Conservation (phyloP, 192 early-diverging fungal species). For the Backusella westeae region DNA sequence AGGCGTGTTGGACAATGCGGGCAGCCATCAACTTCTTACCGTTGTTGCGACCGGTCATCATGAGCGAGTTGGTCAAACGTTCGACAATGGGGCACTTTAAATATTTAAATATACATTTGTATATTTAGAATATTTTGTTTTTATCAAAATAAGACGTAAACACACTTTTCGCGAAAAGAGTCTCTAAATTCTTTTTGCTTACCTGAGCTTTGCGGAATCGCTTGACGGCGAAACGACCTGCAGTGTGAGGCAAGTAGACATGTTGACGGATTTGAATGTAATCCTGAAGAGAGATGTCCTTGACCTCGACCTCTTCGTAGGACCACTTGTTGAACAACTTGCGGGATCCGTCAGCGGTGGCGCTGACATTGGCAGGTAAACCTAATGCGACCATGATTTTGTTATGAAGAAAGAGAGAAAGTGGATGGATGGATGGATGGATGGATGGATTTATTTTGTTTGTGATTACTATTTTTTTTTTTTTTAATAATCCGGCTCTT, state of each 20-base stretch:
- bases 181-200: slow-evolving; percentile 1
- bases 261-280: slow-evolving; percentile 89
- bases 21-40: slow-evolving; percentile 99
- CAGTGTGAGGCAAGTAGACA: slow-evolving; percentile 97
- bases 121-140: not conserved
- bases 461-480: not conserved
- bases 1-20: slow-evolving; percentile 99
- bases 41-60: slow-evolving; percentile 99
- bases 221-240: slow-evolving; percentile 96
- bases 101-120: slow-evolving; percentile 9
- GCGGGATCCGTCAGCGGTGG: slow-evolving; percentile 50
- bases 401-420: not conserved
- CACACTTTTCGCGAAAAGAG: not conserved
- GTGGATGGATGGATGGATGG: slow-evolving; percentile 5
- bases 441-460: not conserved
- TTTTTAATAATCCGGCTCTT: not conserved
- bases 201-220: slow-evolving; percentile 97
- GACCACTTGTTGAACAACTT: slow-evolving; percentile 88
- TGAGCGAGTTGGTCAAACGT: slow-evolving; percentile 97
- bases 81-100: slow-evolving; percentile 91
- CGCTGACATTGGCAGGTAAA: slow-evolving; percentile 55
- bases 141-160: not conserved
- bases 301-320: slow-evolving; percentile 86
- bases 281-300: slow-evolving; percentile 86
- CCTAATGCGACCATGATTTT: slow-evolving; percentile 45